Percentiles rank a stretch among this genome's conserved stretches.
Evolutionary conservation across 2,329 filamentous ascomycete species (phyloP).

Genomic region (Phyllosticta citriasiana): DNA sequence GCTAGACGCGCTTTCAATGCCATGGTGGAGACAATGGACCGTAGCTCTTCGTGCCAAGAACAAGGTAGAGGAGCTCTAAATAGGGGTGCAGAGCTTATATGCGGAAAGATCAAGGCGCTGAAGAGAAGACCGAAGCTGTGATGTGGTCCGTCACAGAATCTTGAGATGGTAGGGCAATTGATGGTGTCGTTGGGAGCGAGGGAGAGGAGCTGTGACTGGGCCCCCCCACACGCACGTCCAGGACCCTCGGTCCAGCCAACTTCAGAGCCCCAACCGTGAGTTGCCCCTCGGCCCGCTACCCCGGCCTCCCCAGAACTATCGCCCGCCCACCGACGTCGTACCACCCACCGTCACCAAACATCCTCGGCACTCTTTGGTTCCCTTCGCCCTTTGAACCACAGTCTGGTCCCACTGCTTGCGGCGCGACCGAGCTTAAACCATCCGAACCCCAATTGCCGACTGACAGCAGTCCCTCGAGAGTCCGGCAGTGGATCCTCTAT

Average conservation of each 20-base stretch:
- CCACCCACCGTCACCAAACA: background rate
- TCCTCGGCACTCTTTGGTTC: background rate
- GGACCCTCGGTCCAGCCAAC: background rate
- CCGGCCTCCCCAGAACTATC: background rate
- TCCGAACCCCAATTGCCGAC: background rate
- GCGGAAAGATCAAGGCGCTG: background rate
- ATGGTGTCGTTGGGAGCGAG: background rate
- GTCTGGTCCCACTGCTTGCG: background rate
- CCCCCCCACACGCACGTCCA: background rate
- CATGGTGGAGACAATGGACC: slow-evolving; percentile 38
- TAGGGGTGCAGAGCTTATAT: background rate
- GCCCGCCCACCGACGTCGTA: background rate
- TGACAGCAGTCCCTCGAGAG: background rate
- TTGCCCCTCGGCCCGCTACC: background rate
- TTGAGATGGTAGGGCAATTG: background rate
- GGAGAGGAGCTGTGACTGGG: background rate
- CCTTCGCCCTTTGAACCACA: background rate
- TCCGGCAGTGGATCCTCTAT: background rate
- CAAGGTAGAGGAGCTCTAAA: background rate
- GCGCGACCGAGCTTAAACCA: background rate
- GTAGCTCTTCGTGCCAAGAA: background rate
- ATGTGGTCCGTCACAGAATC: background rate
- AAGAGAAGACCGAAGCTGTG: background rate
- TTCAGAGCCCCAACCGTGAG: background rate
- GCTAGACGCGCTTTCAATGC: slow-evolving; percentile 54